phyloP scores from a whole-genome alignment of 1,284 basidiomycete genomes.

The Trichosporon asahii region DNA sequence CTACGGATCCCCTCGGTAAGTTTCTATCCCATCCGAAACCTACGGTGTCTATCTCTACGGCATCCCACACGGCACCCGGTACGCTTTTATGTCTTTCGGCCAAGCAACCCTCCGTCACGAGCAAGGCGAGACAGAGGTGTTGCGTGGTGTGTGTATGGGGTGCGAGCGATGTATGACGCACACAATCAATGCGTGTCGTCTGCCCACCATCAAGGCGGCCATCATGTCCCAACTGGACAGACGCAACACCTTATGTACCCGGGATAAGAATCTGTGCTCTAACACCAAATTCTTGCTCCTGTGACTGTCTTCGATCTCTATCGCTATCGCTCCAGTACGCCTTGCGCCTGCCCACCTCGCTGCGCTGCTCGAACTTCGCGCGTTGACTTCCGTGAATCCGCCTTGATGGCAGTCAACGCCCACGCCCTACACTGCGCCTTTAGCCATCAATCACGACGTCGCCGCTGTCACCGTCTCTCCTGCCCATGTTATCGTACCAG shows the following conservation, averaged over 20 bases:
- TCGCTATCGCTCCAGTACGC: not conserved
- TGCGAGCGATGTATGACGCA: not conserved
- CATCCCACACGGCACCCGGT: not conserved
- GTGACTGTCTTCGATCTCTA: not conserved
- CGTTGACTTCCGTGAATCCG: slow-evolving; percentile 6
- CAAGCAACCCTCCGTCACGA: not conserved
- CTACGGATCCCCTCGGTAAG: slow-evolving; percentile 3
- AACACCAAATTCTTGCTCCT: not conserved
- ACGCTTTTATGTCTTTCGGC: not conserved
- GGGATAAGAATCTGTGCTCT: not conserved
- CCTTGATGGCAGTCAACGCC: not conserved
- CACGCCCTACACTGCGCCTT: slow-evolving; percentile 7
- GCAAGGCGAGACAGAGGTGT: not conserved
- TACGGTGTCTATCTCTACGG: not conserved
- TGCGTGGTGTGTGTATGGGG: not conserved
- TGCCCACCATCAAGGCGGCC: not conserved
- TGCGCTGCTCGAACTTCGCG: not conserved
- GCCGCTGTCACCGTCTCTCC: not conserved
- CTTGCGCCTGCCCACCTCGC: not conserved
- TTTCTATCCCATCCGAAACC: not conserved
- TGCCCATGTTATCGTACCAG: not conserved
- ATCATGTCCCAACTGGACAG: not conserved
- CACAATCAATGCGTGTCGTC: not conserved
- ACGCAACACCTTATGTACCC: not conserved
- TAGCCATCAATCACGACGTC: not conserved